These are phyloP conservation scores for Parachlorella kessleri DNA, from an alignment of 139 green algal genomes.

Conservation along the genomic window DNA sequence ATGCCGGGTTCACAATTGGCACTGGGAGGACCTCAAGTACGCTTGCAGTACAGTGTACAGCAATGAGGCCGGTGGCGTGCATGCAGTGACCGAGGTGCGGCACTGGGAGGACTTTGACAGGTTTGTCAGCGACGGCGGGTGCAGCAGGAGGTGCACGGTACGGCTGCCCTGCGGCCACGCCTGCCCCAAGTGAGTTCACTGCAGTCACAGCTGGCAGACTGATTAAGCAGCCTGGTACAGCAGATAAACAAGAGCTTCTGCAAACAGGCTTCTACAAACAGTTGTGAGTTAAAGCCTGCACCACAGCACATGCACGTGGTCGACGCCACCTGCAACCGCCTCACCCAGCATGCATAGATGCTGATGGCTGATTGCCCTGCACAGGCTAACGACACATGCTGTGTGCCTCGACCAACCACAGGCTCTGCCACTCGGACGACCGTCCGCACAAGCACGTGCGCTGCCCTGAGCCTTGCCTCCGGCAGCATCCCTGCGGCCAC, in stretches of 20 bases:
- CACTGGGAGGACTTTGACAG: constrained; percentile 32
- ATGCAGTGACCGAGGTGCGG: constrained; percentile 27
- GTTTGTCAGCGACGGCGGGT: constrained; percentile 56
- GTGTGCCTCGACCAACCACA: background rate
- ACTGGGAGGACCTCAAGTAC: too few relatives aligned
- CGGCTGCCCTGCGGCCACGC: constrained; percentile 61
- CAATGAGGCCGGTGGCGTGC: too few relatives aligned
- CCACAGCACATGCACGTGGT: background rate
- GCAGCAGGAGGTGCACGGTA: constrained; percentile 47
- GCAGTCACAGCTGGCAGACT: background rate
- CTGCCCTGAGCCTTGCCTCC: constrained; percentile 35
- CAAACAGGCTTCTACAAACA: too few relatives aligned
- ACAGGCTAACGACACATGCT: background rate
- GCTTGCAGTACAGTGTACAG: too few relatives aligned
- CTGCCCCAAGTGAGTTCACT: constrained; percentile 26
- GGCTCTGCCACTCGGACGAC: constrained; percentile 38
- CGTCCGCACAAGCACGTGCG: constrained; percentile 11
- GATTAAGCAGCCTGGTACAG: background rate
- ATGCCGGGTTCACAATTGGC: too few relatives aligned
- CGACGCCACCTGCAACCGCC: background rate
- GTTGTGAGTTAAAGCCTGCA: too few relatives aligned
- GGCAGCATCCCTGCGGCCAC: constrained; percentile 12
- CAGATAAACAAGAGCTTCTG: too few relatives aligned
- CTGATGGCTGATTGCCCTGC: background rate
- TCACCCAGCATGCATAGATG: background rate